Conservation (phyloP, 805 yeast species). For the Wickerhamiella parazyma region DNA sequence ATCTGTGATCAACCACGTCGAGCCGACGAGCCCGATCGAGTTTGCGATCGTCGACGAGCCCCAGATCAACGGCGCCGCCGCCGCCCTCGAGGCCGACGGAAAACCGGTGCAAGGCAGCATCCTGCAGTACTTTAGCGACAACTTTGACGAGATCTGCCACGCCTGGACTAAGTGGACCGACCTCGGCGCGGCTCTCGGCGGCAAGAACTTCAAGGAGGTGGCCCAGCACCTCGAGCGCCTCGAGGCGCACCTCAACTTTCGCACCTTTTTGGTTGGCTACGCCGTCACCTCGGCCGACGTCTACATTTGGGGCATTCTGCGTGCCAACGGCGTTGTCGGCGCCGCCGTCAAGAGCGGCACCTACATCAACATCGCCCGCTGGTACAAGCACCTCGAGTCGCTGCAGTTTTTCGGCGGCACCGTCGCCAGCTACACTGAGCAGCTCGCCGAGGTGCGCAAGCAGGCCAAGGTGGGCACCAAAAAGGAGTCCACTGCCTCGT, state of each 20-base stretch:
- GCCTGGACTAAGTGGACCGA: conserved; percentile 44
- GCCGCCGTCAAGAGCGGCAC: conserved; percentile 76
- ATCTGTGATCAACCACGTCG: conserved; percentile 47
- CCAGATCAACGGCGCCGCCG: conserved; percentile 33
- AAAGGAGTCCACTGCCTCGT: conserved; percentile 86
- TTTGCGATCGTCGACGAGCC: conserved; percentile 64
- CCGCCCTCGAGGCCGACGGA: conserved; percentile 24
- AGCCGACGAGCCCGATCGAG: conserved; percentile 33
- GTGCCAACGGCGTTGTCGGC: conserved; percentile 88
- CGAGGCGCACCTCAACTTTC: conserved; percentile 71
- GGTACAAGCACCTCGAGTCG: conserved; percentile 70
- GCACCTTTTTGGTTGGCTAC: conserved; percentile 64
- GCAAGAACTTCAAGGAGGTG: conserved; percentile 81
- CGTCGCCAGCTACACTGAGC: conserved; percentile 51
- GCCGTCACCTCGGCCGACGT: conserved; percentile 64
- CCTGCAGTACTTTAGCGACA: conserved; percentile 26
- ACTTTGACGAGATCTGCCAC: conserved; percentile 33
- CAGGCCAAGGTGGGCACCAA: conserved; percentile 49
- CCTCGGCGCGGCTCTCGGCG: conserved; percentile 55
- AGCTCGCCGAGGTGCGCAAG: conserved; percentile 63
- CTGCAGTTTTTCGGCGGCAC: conserved; percentile 51
- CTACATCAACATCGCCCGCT: conserved; percentile 78
- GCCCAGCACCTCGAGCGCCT: conserved; percentile 64
- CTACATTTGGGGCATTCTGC: conserved; percentile 83
- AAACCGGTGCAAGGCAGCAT: conserved; percentile 38